Evolutionary conservation across 2,329 filamentous ascomycete genomes (phyloP).

Genomic region (Cercospora sp.): DNA sequence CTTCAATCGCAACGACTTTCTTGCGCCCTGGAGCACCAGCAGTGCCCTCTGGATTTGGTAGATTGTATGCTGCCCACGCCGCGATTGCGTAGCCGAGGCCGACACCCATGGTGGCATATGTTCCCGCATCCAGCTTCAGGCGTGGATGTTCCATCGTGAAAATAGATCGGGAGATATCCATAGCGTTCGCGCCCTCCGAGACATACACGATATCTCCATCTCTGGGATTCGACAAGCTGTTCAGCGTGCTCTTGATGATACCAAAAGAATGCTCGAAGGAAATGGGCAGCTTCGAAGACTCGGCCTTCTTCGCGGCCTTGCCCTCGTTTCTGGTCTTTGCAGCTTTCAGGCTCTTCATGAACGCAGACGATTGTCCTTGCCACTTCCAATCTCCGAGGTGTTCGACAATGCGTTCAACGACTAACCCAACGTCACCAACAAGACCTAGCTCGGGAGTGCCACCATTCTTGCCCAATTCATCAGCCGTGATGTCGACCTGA

Average conservation of each 20-base stretch:
- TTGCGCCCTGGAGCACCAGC: constrained; percentile 42
- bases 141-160: constrained; percentile 57
- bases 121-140: constrained; percentile 58
- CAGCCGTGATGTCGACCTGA: constrained; percentile 56
- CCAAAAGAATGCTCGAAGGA: constrained; percentile 55
- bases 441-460: constrained; percentile 52
- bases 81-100: constrained; percentile 59
- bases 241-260: constrained; percentile 53
- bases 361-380: constrained; percentile 38
- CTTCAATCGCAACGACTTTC: constrained; percentile 57
- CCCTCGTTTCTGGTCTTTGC: constrained; percentile 51
- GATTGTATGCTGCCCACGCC: constrained; percentile 57
- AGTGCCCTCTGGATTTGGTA: constrained; percentile 39
- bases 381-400: constrained; percentile 50
- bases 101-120: constrained; percentile 61
- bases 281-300: constrained; percentile 46
- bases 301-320: constrained; percentile 47
- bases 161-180: constrained; percentile 59
- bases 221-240: constrained; percentile 47
- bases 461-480: constrained; percentile 56
- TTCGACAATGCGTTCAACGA: constrained; percentile 49
- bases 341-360: constrained; percentile 38
- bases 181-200: constrained; percentile 61
- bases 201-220: constrained; percentile 56
- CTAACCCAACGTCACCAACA: constrained; percentile 53